Base-by-base conservation (phyloP, 228 moss, liverwort and hornwort genomes). In the Sphagnum magellanicum region DNA sequence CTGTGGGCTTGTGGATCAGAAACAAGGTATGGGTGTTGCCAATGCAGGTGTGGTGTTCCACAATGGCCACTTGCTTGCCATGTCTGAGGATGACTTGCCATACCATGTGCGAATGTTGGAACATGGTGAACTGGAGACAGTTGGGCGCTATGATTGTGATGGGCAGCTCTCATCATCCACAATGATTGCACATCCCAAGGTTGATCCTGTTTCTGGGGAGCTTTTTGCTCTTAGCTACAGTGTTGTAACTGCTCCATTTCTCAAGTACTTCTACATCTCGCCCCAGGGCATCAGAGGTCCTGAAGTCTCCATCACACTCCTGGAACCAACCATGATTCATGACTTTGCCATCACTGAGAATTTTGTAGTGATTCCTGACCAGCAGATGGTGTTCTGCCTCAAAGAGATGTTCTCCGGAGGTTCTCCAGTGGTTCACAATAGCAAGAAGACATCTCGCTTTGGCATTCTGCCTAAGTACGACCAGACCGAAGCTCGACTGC, bases 291-390 rank as follows among this genome's bases (percentile, higher is more conserved):
- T 70, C 51, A 95, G 92, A 78, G 78, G 72, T 47, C 51, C 70
- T 8, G 90, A 95, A 60, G 88, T 95, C 9, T 65, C 85, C 16
- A 53, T 95, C 66, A 87, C 89, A 49, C 80, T 95, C 63, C 84
- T 81, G 4, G 87, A 91, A 70, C 88, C 95, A 0, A 90, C 95
- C 14, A 92, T 95, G 92, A 92, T 92, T 69, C 95, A 95, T 64
- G 95, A 95, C 66, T 95, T 95, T 68, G 92, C 95, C 49, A 91
- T 95, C 78, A 95, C 95, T 7, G 73, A 91, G 77, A 81, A 83
- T 48, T 95, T 82, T 14, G 92, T 91, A 50, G 92, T 92, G 46
- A 91, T 95, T 65, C 95, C 95, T 8, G 95, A 95, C 68, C 95
- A 95, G 48, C 92, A 95, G 77, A 91, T 95, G 6, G 84, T 92